Base-by-base conservation (phyloP, 1,139 yeast species). In the Yamadazyma kanchanaburiensis region DNA sequence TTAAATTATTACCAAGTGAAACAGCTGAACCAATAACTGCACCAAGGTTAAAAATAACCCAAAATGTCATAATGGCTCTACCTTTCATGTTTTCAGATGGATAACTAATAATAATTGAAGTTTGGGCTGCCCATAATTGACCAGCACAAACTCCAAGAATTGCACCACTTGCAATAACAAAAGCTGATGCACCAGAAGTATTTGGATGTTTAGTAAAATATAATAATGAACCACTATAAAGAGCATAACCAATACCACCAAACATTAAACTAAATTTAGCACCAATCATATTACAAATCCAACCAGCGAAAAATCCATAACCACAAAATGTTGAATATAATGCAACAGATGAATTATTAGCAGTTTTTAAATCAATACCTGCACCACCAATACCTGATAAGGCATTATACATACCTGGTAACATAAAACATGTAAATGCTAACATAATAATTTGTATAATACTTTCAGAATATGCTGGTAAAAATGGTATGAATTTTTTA, bases 41-140 rank as follows among this genome's bases (percentile, higher is more conserved):
- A 46, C 84, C 84, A 40, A 77, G 55, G 55, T 77, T 76, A 63
- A 77, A 77, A 35, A 77, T 73, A 34, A 73, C 61, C 84, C 84
- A 77, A 52, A 77, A 77, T 14, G 71, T 51, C 69, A 65, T 62
- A 31, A 77, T 64, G 32, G 76, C 77, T 30, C 58, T 55, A 31
- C 80, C 84, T 53, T 77, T 77, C 25, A 50, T 58, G 28, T 57
- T 51, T 51, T 77, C 82, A n/a, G 74, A 52, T 5, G 82, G 76
- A 40, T 77, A 77, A 12, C 77, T 60, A 66, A 77, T 68, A 43
- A 76, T 68, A 27, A 77, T 64, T 25, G 74, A 59, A 35, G 80
- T 80, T 49, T 76, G 82, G 22, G 79, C 80, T 25, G 78, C 70
- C 83, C 83, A 77, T 75, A 60, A 32, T 64, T 53, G 32, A 21